phyloP scores from a whole-genome alignment of 352 stramenopile genomes.

The Thalassiosira exigua region DNA sequence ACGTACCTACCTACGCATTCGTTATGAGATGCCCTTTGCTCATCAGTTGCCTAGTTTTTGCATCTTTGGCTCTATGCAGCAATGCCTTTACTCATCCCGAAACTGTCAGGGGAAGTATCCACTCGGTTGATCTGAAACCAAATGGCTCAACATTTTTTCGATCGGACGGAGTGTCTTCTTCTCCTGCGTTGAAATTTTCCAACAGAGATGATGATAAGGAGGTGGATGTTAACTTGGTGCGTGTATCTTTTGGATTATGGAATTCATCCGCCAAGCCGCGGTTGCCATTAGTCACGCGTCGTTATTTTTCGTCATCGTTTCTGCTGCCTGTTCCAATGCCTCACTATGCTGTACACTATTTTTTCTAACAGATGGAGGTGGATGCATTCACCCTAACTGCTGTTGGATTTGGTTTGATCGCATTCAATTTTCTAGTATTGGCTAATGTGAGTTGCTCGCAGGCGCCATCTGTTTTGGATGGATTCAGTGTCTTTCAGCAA shows the following conservation, averaged over 20 bases:
- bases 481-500: no score
- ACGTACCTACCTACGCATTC: not conserved
- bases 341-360: no score
- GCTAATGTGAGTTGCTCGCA: slow-evolving; percentile 62
- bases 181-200: not conserved
- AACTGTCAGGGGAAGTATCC: no score
- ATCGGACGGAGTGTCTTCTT: not conserved
- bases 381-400: slow-evolving; percentile 75
- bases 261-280: no score
- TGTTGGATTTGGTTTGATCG: slow-evolving; percentile 80
- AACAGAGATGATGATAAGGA: slow-evolving; percentile 46
- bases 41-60: slow-evolving; percentile 14
- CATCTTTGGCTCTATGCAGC: not conserved
- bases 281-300: no score
- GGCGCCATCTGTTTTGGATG: not conserved
- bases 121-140: not conserved
- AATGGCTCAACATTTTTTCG: not conserved
- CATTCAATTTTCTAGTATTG: slow-evolving; percentile 83
- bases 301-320: no score
- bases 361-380: slow-evolving; percentile 53
- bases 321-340: no score
- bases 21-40: not conserved
- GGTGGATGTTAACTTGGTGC: slow-evolving; percentile 69
- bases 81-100: slow-evolving; percentile 21
- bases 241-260: no score